These are phyloP conservation scores for Phellopilus nigrolimitatus DNA, from an alignment of 1,284 basidiomycete genomes.

Conservation along the genomic window DNA sequence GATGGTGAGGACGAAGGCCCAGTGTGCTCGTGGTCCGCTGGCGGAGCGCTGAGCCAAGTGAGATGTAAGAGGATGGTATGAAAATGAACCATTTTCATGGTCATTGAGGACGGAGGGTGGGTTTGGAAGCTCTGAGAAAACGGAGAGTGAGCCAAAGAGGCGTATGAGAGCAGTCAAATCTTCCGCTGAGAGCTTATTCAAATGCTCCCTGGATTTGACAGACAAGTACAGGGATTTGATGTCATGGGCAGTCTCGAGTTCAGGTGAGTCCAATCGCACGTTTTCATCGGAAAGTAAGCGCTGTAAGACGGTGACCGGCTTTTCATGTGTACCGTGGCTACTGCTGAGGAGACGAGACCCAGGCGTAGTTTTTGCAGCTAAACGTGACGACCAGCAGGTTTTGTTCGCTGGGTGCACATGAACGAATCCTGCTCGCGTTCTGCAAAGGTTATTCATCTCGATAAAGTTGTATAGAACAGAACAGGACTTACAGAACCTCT, in stretches of 20 bases:
- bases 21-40: constrained; percentile 26
- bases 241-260: constrained; percentile 27
- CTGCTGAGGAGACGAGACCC: no score
- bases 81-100: constrained; percentile 19
- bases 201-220: constrained; percentile 26
- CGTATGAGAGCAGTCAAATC: constrained; percentile 36
- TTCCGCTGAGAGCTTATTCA: constrained; percentile 27
- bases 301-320: constrained; percentile 27
- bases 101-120: neutral
- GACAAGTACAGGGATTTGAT: constrained; percentile 35
- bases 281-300: constrained; percentile 28
- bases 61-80: constrained; percentile 27
- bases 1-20: constrained; percentile 31
- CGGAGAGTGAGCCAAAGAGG: constrained; percentile 41
- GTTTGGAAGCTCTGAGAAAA: constrained; percentile 20
- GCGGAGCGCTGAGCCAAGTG: constrained; percentile 22
- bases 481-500: neutral
- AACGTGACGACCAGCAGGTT: no score
- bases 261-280: constrained; percentile 22
- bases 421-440: neutral
- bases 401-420: no score
- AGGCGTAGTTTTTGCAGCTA: no score
- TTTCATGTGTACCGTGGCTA: neutral
- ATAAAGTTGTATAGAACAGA: neutral
- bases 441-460: neutral